These are phyloP conservation scores for Aspergillus brasiliensis DNA, from an alignment of 2,329 filamentous ascomycete genomes.

Conservation along the genomic window DNA sequence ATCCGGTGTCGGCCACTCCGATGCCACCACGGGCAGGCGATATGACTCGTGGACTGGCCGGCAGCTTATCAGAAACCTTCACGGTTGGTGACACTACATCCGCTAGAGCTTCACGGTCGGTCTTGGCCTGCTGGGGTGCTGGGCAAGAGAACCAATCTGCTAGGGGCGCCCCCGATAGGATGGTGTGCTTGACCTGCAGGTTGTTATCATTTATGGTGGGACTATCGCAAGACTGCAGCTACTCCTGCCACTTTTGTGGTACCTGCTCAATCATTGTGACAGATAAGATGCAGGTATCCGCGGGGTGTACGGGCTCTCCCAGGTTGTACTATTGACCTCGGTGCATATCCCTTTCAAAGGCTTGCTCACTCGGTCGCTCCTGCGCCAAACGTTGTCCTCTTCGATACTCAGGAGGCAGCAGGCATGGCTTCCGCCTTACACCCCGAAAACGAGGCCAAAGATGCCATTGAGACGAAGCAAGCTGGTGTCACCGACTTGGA, in stretches of 20 bases:
- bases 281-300: conserved; percentile 3
- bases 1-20: neutral
- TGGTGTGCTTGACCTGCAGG: conserved; percentile 5
- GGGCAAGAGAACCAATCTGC: neutral
- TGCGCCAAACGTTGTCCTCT: neutral
- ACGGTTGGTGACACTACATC: neutral
- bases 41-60: neutral
- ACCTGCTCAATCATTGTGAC: neutral
- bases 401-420: neutral
- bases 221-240: conserved; percentile 1
- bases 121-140: conserved; percentile 1
- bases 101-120: neutral
- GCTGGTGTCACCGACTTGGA: neutral
- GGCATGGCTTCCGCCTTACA: neutral
- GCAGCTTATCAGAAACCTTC: neutral
- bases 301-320: neutral
- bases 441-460: neutral
- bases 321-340: no score
- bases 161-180: neutral
- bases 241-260: neutral
- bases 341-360: neutral
- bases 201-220: conserved; percentile 6
- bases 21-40: neutral
- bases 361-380: neutral
- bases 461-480: neutral